Evolutionary conservation across 345 rosid species (phyloP).

Genomic region (Salix dunnii): DNA sequence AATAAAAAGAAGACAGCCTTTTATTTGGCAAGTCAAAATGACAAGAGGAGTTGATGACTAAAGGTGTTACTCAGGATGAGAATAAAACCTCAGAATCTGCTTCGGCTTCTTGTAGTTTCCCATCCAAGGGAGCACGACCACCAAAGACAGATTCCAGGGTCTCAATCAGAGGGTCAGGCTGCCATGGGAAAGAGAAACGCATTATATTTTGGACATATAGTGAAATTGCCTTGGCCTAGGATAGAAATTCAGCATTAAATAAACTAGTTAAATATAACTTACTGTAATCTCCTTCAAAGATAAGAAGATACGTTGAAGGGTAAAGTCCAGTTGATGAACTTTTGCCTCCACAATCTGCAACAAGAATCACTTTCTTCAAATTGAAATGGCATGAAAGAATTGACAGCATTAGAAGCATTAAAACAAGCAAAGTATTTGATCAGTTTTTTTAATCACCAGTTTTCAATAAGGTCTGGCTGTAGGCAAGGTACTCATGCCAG

Average conservation of each 20-base stretch:
- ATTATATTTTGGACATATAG: not conserved
- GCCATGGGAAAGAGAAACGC: constrained; percentile 15
- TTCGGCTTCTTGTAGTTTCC: constrained; percentile 62
- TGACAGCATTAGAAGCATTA: constrained; percentile 1
- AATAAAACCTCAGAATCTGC: constrained; percentile 66
- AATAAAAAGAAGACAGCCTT: not conserved
- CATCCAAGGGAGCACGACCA: constrained; percentile 52
- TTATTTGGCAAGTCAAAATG: not conserved
- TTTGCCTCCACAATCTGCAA: constrained; percentile 84
- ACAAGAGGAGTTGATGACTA: not conserved
- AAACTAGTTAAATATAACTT: constrained; percentile 13
- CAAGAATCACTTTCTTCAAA: constrained; percentile 19
- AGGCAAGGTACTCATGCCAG: constrained; percentile 1
- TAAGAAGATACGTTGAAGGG: constrained; percentile 78
- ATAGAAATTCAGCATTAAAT: not conserved
- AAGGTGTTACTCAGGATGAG: not conserved
- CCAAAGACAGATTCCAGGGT: constrained; percentile 77
- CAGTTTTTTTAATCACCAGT: too few relatives aligned
- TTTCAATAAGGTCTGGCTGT: not conserved
- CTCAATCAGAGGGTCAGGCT: constrained; percentile 88
- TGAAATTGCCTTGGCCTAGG: not conserved
- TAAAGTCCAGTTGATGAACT: constrained; percentile 83
- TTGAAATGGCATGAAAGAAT: constrained; percentile 1
- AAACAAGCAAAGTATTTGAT: not conserved
- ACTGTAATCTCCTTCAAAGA: constrained; percentile 83